A percentile compares a stretch with the other conserved stretches of the same genome.
Conservation (phyloP, 352 stramenopile genomes). For the Globisporangium cystogenes region DNA sequence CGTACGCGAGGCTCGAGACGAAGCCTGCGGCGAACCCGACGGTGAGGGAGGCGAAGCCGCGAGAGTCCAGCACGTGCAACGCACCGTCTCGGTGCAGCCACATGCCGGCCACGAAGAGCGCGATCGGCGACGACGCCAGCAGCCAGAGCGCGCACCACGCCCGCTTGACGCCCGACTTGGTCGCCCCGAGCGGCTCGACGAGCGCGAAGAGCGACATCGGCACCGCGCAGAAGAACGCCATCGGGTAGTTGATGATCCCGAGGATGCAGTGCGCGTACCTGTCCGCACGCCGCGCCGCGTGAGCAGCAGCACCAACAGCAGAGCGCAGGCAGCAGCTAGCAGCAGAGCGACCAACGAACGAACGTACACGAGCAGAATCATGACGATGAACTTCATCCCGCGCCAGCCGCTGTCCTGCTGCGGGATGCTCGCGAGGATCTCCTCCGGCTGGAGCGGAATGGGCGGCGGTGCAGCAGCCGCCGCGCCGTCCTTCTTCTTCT, state of each 20-base stretch:
- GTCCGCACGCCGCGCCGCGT: too few species aligned
- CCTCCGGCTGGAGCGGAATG: not conserved
- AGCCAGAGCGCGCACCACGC: slow-evolving; percentile 36
- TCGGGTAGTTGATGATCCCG: slow-evolving; percentile 78
- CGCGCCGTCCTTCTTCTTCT: not conserved
- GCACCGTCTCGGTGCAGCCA: slow-evolving; percentile 20
- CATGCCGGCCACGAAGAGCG: slow-evolving; percentile 22
- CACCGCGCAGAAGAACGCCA: slow-evolving; percentile 66
- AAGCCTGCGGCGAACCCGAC: not conserved
- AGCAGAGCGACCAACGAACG: not conserved
- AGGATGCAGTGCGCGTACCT: slow-evolving; percentile 69
- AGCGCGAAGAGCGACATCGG: slow-evolving; percentile 58
- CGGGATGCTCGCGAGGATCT: slow-evolving; percentile 7
- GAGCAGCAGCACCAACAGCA: too few species aligned
- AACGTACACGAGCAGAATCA: slow-evolving; percentile 51
- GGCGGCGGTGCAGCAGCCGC: not conserved
- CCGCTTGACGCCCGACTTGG: slow-evolving; percentile 18
- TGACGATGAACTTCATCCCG: slow-evolving; percentile 48
- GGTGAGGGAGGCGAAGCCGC: not conserved
- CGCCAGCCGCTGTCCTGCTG: slow-evolving; percentile 42
- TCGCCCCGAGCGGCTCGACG: slow-evolving; percentile 25
- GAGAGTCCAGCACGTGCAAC: not conserved
- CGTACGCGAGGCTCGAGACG: slow-evolving; percentile 12
- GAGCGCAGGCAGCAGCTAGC: too few species aligned
- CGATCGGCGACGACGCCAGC: slow-evolving; percentile 44